A percentile compares a stretch with the other conserved stretches of the same genome.
phyloP scores from a whole-genome alignment of 805 yeast species.

The Metschnikowia proteae region DNA sequence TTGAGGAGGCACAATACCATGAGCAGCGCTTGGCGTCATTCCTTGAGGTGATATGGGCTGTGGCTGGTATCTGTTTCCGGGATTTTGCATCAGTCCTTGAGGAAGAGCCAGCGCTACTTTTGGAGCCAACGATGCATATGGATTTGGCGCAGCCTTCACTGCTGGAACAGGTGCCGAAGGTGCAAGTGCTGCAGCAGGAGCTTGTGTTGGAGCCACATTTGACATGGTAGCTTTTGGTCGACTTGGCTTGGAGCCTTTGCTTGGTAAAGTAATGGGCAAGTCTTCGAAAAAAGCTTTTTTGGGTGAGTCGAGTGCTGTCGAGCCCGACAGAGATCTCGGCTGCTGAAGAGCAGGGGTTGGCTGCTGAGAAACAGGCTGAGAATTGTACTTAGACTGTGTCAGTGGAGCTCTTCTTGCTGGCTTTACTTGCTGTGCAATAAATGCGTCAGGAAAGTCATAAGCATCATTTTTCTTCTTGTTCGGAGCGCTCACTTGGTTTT shows the following conservation, averaged over 20 bases:
- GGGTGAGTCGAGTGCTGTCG: not conserved
- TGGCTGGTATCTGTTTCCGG: conserved; percentile 12
- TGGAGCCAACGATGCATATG: conserved; percentile 25
- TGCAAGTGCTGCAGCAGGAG: conserved; percentile 9
- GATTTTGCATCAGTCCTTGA: not conserved
- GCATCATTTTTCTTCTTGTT: conserved; percentile 59
- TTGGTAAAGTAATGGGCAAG: conserved; percentile 42
- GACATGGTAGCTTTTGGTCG: not conserved
- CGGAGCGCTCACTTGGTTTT: not conserved
- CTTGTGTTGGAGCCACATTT: conserved; percentile 2
- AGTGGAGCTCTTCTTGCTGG: conserved; percentile 35
- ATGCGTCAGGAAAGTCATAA: conserved; percentile 64
- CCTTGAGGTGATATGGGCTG: conserved; percentile 14
- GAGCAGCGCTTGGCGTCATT: not conserved
- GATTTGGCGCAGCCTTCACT: conserved; percentile 24
- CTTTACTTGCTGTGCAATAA: conserved; percentile 41
- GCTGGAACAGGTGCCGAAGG: conserved; percentile 19
- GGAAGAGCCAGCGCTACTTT: conserved; percentile 7
- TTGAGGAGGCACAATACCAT: not conserved
- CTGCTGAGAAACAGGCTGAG: not conserved
- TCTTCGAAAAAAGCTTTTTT: conserved; percentile 56
- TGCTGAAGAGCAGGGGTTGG: not conserved
- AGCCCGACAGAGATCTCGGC: not conserved
- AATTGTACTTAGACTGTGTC: conserved; percentile 3
- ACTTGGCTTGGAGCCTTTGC: not conserved